Evolutionary conservation across 176 grass and related monocot genomes (phyloP).

Genomic region (Stipa capillata): DNA sequence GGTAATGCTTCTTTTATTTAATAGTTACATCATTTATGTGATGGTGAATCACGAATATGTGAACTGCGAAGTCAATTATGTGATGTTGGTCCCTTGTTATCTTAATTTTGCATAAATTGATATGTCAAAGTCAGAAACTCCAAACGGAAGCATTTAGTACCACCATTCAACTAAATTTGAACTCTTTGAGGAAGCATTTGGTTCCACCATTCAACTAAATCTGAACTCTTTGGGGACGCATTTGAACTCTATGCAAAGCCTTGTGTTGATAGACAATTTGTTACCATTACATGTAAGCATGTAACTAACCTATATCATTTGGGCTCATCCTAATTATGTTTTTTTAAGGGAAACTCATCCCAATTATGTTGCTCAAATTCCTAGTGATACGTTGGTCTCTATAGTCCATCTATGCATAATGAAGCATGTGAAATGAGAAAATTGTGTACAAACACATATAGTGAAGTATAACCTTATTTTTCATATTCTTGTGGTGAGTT

Average conservation of each 20-base stretch:
- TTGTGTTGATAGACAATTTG: background rate
- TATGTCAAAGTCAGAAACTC: too few relatives aligned
- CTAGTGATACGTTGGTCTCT: background rate
- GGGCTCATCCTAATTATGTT: too few relatives aligned
- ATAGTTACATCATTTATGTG: background rate
- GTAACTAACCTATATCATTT: background rate
- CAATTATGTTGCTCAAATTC: background rate
- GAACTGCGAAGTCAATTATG: too few relatives aligned
- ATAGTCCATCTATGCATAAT: background rate
- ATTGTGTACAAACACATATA: background rate
- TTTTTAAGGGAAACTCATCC: too few relatives aligned
- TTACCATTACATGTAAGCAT: background rate
- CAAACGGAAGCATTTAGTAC: background rate
- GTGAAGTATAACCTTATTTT: background rate
- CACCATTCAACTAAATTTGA: background rate
- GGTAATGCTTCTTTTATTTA: slow-evolving; percentile 36
- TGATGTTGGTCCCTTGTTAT: too few relatives aligned
- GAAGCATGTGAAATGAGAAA: background rate
- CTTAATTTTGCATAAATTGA: too few relatives aligned
- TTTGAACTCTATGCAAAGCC: too few relatives aligned
- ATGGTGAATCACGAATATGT: background rate
- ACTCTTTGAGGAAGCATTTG: background rate
- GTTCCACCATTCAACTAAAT: too few relatives aligned
- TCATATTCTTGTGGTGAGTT: background rate
- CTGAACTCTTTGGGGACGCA: too few relatives aligned